Evolutionary conservation across 345 rosid genomes (phyloP).

Genomic region (Populus deltoides): DNA sequence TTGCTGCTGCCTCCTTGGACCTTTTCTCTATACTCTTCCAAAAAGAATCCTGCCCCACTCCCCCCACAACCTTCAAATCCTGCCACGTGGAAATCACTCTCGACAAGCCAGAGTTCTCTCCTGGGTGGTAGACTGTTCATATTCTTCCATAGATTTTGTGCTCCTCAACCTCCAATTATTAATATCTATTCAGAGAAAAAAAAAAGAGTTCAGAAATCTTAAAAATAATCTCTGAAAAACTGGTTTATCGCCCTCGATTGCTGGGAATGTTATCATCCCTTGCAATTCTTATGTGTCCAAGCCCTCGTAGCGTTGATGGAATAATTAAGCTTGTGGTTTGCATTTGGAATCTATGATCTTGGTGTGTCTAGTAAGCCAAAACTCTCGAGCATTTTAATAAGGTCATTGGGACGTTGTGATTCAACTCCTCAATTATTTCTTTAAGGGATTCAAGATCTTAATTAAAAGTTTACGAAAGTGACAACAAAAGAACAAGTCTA

Average conservation of each 20-base stretch:
- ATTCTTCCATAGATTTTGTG: too few relatives aligned
- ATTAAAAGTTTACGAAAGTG: conserved; percentile 18
- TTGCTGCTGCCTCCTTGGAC: not conserved
- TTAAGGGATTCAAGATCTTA: not conserved
- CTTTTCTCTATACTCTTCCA: not conserved
- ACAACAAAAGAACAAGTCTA: not conserved
- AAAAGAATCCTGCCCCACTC: not conserved
- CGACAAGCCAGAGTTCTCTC: not conserved
- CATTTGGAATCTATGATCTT: not conserved
- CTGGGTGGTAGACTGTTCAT: not conserved
- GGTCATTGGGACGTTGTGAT: not conserved
- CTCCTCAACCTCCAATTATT: too few relatives aligned
- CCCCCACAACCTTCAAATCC: not conserved
- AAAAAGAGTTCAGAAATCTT: too few relatives aligned
- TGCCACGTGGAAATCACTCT: not conserved
- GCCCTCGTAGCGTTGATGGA: not conserved
- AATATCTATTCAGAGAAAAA: too few relatives aligned
- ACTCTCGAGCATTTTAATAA: not conserved
- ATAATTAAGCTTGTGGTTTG: not conserved
- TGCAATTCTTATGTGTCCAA: not conserved
- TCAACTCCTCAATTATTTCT: not conserved
- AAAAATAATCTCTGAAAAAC: too few relatives aligned
- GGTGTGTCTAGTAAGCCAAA: not conserved
- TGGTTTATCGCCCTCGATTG: not conserved
- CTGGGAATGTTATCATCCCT: not conserved